Base-by-base conservation (phyloP, 805 yeast genomes). In the Blastobotrys terrestris region DNA sequence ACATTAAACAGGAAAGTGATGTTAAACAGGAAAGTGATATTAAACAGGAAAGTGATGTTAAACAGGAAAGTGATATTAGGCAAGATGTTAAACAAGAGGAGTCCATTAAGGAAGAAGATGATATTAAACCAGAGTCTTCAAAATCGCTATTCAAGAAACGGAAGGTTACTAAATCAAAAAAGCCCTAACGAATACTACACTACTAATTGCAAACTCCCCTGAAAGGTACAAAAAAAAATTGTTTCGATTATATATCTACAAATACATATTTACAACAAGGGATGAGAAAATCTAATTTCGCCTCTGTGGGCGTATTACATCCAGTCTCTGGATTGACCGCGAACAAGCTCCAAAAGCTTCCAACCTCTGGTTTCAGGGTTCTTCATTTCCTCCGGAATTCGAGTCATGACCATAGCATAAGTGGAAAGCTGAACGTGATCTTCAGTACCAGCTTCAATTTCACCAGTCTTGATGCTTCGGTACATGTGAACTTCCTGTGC, bases 391-490 rank as follows among this genome's bases (percentile, higher is more conserved):
- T 91, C 99, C 2, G 97, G 90, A 50, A 87, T 75, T 70, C 99
- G 82, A 16, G 99, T 90, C 61, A 94, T 75, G 19, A 92, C 99
- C 90, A 94, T 81, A 42, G 96, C 98, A 67, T 94, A 94, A n/a
- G 95, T 84, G 62, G 95, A 84, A 78, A 88, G 79, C 69, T 88
- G 82, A 60, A 94, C 88, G 70, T 90, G 90, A 63, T 91, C 96
- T 66, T 90, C 96, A 31, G 90, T 82, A 63, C 99, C 99, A 6
- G 98, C 99, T 51, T 91, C 95, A 52, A 94, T 77, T 70, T 92
- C 95, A 49, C 95, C 96, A 31, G 97, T 86, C 74, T 91, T 91
- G 57, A 83, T 81, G 68, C 87, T 88, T 75, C 90, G 85, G 76
- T 83, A 94, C 57, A 89, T 73, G 65, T 87, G 92, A 55, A 95